These are phyloP conservation scores for Blastobotrys apis DNA, from an alignment of 1,139 yeast species.

Conservation along the genomic window DNA sequence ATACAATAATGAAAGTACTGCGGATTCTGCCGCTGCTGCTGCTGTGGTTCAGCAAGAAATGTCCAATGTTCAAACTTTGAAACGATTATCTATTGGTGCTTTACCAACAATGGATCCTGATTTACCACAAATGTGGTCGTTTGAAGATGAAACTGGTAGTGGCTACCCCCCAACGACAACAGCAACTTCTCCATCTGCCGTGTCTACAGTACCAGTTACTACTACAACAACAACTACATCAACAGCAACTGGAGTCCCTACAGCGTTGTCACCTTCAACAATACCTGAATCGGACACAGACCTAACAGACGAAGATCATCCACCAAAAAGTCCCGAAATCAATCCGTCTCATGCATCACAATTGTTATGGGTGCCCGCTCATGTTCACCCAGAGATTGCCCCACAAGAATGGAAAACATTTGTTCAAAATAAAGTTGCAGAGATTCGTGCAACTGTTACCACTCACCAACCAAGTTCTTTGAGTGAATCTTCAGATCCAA, in stretches of 20 bases:
- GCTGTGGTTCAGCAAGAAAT: slow-evolving; percentile 49
- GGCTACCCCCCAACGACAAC: neutral
- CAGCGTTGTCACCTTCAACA: too few relatives aligned
- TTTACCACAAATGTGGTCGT: slow-evolving; percentile 32
- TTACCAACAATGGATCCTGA: slow-evolving; percentile 45
- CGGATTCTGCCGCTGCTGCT: slow-evolving; percentile 28
- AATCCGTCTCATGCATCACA: slow-evolving; percentile 28
- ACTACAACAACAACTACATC: neutral
- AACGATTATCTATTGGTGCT: slow-evolving; percentile 46
- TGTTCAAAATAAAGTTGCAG: slow-evolving; percentile 75
- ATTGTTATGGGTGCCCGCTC: slow-evolving; percentile 89
- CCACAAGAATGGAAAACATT: slow-evolving; percentile 86
- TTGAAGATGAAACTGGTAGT: slow-evolving; percentile 13
- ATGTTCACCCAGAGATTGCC: slow-evolving; percentile 85
- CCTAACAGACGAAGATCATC: neutral
- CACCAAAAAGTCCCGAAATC: slow-evolving; percentile 14
- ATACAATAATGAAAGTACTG: slow-evolving; percentile 12
- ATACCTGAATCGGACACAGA: too few relatives aligned
- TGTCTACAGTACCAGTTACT: neutral
- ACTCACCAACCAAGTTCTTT: neutral
- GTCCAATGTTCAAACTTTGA: slow-evolving; percentile 44
- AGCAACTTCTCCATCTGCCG: neutral
- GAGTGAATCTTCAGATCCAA: slow-evolving; percentile 2
- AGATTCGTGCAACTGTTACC: slow-evolving; percentile 50
- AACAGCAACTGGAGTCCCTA: too few relatives aligned